A percentile compares a stretch with the other conserved stretches of the same genome.
phyloP scores from a whole-genome alignment of 345 rosid species.

The Acer negundo region DNA sequence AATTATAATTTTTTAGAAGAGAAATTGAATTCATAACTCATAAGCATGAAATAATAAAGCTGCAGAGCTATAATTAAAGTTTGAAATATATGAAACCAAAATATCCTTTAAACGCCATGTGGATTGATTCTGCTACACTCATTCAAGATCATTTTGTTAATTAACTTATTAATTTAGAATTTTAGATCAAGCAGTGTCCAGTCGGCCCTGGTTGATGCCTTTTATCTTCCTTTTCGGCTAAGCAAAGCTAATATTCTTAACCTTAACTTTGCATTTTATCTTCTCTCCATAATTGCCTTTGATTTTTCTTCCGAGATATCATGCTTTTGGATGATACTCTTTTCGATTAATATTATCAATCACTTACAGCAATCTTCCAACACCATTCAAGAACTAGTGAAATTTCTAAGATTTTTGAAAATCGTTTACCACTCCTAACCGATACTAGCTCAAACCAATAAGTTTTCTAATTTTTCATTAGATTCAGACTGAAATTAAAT shows the following conservation, averaged over 20 bases:
- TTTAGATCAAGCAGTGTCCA: not conserved
- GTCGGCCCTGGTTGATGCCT: not conserved
- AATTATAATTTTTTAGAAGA: not conserved
- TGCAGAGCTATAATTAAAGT: constrained; percentile 13
- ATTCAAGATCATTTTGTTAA: not conserved
- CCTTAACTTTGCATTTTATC: not conserved
- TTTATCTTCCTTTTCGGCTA: not conserved
- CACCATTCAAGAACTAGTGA: too few species aligned
- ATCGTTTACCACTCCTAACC: too few species aligned
- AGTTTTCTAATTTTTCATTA: too few species aligned
- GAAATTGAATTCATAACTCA: not conserved
- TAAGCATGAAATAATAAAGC: constrained; percentile 13
- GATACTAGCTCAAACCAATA: too few species aligned
- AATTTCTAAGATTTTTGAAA: too few species aligned
- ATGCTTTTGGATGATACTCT: too few species aligned
- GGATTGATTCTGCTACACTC: not conserved
- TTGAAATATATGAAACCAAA: not conserved
- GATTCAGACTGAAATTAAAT: too few species aligned
- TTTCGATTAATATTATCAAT: too few species aligned
- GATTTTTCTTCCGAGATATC: not conserved
- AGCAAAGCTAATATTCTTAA: not conserved
- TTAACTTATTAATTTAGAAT: not conserved
- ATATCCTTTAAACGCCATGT: not conserved
- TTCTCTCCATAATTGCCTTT: not conserved
- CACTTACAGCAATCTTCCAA: too few species aligned